A percentile compares a stretch with the other conserved stretches of the same genome.
Evolutionary conservation across 1,284 basidiomycete genomes (phyloP).

Genomic region (Ganoderma lucidum): DNA sequence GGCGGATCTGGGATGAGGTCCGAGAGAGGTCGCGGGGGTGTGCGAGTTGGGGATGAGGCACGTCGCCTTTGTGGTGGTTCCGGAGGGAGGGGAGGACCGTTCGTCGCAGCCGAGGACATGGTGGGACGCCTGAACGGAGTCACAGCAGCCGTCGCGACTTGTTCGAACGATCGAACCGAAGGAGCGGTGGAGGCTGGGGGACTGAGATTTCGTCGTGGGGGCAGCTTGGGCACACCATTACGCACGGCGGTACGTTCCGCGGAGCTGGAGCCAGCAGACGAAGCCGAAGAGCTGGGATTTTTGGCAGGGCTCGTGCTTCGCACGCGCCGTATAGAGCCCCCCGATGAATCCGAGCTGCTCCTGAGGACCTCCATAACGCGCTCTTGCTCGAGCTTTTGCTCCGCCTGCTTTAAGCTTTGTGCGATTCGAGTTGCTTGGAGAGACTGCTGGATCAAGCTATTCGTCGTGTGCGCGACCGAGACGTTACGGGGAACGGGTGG

Average conservation of each 20-base stretch:
- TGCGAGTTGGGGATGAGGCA: constrained; percentile 34
- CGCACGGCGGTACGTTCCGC: constrained; percentile 25
- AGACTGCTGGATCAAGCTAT: constrained; percentile 68
- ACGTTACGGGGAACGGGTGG: constrained; percentile 22
- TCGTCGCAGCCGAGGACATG: constrained; percentile 11
- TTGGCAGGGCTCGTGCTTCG: constrained; percentile 43
- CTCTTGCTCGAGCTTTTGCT: constrained; percentile 72
- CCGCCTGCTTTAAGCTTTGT: constrained; percentile 70
- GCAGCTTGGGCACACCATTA: constrained; percentile 40
- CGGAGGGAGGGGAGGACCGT: constrained; percentile 17
- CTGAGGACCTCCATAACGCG: constrained; percentile 76
- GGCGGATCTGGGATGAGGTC: constrained; percentile 48
- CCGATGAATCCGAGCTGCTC: constrained; percentile 36
- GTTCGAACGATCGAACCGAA: constrained; percentile 49
- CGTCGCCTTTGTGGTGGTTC: constrained; percentile 32
- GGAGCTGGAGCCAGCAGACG: constrained; percentile 31
- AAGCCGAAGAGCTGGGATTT: constrained; percentile 28
- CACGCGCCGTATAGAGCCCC: constrained; percentile 27
- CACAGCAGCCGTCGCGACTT: constrained; percentile 50
- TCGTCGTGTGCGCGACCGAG: constrained; percentile 30
- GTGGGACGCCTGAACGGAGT: constrained; percentile 26
- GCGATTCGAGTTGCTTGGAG: constrained; percentile 74
- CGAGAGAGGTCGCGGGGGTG: constrained; percentile 34
- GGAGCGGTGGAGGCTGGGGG: constrained; percentile 42
- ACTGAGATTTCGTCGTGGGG: constrained; percentile 42